These are phyloP conservation scores for Acacia confusa DNA, from an alignment of 306 rosid species.

Conservation along the genomic window DNA sequence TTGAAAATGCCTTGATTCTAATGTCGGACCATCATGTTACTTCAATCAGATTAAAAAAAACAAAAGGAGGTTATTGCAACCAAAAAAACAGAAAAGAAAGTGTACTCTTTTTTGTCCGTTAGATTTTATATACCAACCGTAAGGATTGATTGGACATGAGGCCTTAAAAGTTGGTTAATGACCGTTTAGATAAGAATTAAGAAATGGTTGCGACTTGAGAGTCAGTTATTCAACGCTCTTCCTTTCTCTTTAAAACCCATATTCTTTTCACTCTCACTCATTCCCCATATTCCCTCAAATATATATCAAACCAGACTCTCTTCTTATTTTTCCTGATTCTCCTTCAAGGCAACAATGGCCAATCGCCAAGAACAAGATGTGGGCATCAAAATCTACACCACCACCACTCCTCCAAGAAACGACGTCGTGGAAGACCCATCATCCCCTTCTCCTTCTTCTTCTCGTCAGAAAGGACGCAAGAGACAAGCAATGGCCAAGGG, in stretches of 20 bases:
- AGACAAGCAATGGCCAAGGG: slow-evolving; percentile 59
- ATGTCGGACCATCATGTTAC: too few species aligned
- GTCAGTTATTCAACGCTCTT: not conserved
- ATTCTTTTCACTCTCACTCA: not conserved
- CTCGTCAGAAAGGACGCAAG: slow-evolving; percentile 31
- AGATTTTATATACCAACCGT: not conserved
- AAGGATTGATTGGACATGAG: not conserved
- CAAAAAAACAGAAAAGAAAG: too few species aligned
- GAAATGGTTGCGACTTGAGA: too few species aligned
- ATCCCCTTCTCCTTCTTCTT: not conserved
- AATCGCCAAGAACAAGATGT: not conserved
- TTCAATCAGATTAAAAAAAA: too few species aligned
- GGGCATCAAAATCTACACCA: slow-evolving; percentile 19
- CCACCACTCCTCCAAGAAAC: not conserved
- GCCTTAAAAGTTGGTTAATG: not conserved
- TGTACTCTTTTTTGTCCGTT: not conserved
- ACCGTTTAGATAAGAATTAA: not conserved
- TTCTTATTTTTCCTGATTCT: not conserved
- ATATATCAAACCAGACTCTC: not conserved
- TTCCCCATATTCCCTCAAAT: not conserved
- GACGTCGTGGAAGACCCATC: not conserved
- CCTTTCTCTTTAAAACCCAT: not conserved
- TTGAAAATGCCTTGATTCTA: too few species aligned
- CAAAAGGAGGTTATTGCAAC: too few species aligned
- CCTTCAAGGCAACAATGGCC: not conserved